A percentile compares a stretch with the other conserved stretches of the same genome.
phyloP scores from a whole-genome alignment of 2,329 filamentous ascomycete genomes.

The Hypoxylon sp. region DNA sequence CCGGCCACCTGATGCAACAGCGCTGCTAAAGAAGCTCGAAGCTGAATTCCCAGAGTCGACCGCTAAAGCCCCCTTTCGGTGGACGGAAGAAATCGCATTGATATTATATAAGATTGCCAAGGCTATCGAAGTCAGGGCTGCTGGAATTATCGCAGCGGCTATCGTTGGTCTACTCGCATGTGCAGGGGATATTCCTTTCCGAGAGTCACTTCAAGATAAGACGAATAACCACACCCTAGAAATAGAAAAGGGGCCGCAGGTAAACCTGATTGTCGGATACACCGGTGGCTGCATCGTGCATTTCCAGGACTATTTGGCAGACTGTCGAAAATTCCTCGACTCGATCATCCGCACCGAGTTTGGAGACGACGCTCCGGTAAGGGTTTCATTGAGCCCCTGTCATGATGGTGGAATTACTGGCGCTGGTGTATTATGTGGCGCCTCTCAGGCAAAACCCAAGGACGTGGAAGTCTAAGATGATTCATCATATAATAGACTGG shows the following conservation, averaged over 20 bases:
- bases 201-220: constrained; percentile 30
- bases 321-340: constrained; percentile 79
- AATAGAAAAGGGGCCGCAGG: constrained; percentile 39
- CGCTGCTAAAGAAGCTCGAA: constrained; percentile 64
- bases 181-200: constrained; percentile 73
- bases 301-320: constrained; percentile 79
- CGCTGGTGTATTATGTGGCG: constrained; percentile 71
- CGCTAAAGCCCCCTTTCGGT: constrained; percentile 66
- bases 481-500: constrained; percentile 23
- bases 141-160: constrained; percentile 80
- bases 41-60: constrained; percentile 67
- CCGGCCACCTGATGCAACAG: constrained; percentile 65
- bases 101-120: constrained; percentile 77
- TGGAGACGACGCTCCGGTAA: constrained; percentile 55
- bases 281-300: constrained; percentile 86
- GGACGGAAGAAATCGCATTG: constrained; percentile 73
- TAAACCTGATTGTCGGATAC: constrained; percentile 81
- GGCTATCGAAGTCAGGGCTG: constrained; percentile 79
- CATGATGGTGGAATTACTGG: constrained; percentile 74
- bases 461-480: constrained; percentile 39
- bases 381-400: constrained; percentile 68
- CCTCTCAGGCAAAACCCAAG: constrained; percentile 56
- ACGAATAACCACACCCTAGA: constrained; percentile 22
- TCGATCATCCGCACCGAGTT: constrained; percentile 62
- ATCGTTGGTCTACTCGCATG: constrained; percentile 78